A percentile compares a stretch with the other conserved stretches of the same genome.
These are phyloP conservation scores for Pythium dissotocum DNA, from an alignment of 352 stramenopile species.

Conservation along the genomic window DNA sequence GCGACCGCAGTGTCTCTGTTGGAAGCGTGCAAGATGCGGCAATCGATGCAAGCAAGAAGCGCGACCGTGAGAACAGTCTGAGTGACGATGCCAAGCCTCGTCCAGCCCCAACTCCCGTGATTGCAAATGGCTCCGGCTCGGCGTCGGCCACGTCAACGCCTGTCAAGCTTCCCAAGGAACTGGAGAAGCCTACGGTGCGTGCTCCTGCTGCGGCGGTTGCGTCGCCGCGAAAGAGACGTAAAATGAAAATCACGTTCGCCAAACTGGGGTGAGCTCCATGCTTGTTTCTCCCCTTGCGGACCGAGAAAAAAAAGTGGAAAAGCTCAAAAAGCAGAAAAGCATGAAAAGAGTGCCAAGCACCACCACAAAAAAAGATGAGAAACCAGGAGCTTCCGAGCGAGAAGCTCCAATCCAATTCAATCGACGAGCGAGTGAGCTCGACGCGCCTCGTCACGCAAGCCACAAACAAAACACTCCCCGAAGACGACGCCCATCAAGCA, in stretches of 20 bases:
- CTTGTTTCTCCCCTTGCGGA: conserved; percentile 27
- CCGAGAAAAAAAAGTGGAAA: conserved; percentile 41
- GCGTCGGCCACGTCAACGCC: conserved; percentile 27
- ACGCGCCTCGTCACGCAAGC: background rate
- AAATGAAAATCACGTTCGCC: conserved; percentile 92
- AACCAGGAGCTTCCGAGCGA: conserved; percentile 12
- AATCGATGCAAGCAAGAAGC: conserved; percentile 17
- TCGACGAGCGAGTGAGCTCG: background rate
- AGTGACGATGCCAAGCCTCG: conserved; percentile 21
- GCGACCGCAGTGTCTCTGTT: conserved; percentile 27
- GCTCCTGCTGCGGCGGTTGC: conserved; percentile 44
- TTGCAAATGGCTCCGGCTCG: background rate
- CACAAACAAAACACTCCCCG: background rate
- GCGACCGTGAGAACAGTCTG: conserved; percentile 26
- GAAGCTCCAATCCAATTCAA: background rate
- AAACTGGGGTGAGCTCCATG: conserved; percentile 76
- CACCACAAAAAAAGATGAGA: conserved; percentile 33
- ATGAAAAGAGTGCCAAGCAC: conserved; percentile 19
- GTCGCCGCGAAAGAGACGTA: conserved; percentile 86
- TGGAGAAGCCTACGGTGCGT: conserved; percentile 47
- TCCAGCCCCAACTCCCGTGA: background rate
- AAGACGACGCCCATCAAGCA: background rate
- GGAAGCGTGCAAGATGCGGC: conserved; percentile 21
- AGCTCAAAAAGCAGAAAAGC: conserved; percentile 35
- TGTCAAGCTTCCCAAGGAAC: conserved; percentile 37